Base-by-base conservation (phyloP, 2,329 filamentous ascomycete genomes). In the Fusarium neocosmosporiellum region DNA sequence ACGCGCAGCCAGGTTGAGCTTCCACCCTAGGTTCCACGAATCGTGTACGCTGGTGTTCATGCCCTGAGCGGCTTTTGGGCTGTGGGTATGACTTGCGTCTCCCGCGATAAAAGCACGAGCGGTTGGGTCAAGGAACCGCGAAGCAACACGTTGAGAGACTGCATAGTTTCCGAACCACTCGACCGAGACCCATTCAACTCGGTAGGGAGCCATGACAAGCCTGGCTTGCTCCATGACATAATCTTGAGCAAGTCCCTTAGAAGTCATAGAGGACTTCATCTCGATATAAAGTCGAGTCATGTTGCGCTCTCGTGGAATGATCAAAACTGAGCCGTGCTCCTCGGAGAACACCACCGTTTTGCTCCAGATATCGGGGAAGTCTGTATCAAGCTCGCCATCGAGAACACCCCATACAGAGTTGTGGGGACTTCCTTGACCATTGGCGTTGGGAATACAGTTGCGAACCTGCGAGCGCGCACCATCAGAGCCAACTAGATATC, bases 331-430 rank as follows among this genome's bases (percentile, higher is more conserved):
- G 5, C 91, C 92, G 41, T 89, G 85, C 63, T 88, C 85, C 65
- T 93, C 88, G 2, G 89, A 91, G 70, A 91, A 90, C 5, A 93
- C 86, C 0, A 92, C 87, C 0, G 90, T 90, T 82, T 93, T 93
- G 78, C 89, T 92, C 91, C 91, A 93, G 55, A 93, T 88, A 75
- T 93, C 91, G 1, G 92, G 92, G 73, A 94, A 93, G 77, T 93
- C 87, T 3, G 91, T 93, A 41, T 91, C 88, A 9, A 93, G 82
- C 78, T 90, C 88, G 72, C 91, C 91, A 78, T 94, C 92, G 4
- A 94, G 82, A 2, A 94, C 91, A 53, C 91, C 92, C 92, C 92
- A 94, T 24, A 88, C 83, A 13, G 86, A 84, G n/a, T 84, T 80
- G 67, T 86, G 84, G 10, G 90, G 88, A 71, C 84, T 79, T 55